Percentiles rank a stretch among this genome's conserved stretches.
Evolutionary conservation across 148 eudicot species (phyloP).

Genomic region (Vaccinium darrowii): DNA sequence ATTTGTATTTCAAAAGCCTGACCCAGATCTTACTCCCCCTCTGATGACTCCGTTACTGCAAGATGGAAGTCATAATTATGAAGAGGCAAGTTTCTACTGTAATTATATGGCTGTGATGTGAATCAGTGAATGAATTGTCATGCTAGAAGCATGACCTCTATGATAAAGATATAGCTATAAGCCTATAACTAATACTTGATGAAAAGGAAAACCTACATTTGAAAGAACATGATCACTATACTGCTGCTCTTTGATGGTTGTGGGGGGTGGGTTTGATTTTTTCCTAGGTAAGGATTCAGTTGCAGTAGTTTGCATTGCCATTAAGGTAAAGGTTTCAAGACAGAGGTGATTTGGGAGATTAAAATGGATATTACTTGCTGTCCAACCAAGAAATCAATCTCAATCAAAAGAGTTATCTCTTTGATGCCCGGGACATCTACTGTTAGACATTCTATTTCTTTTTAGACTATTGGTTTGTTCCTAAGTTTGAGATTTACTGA

Average conservation of each 20-base stretch:
- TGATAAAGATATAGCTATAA: not conserved
- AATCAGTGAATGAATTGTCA: not conserved
- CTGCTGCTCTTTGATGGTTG: not conserved
- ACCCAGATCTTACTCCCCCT: slow-evolving; percentile 89
- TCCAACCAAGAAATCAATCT: not conserved
- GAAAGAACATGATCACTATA: not conserved
- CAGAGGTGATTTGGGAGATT: not conserved
- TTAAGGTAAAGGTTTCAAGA: not conserved
- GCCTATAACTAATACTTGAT: not conserved
- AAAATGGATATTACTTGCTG: not conserved
- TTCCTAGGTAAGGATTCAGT: not conserved
- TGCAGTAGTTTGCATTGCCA: not conserved
- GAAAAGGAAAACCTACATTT: not conserved
- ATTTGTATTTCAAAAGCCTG: slow-evolving; percentile 93
- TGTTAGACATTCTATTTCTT: not conserved
- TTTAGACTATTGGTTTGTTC: not conserved
- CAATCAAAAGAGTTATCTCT: not conserved
- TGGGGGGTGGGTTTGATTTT: not conserved
- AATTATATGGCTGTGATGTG: not conserved
- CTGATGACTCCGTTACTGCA: slow-evolving; percentile 79
- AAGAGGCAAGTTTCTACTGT: slow-evolving; percentile 65
- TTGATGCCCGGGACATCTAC: not conserved
- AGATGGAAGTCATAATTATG: slow-evolving; percentile 53
- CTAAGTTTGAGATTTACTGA: not conserved
- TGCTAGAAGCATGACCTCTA: not conserved